Evolutionary conservation across 2,329 filamentous ascomycete species (phyloP), one percentile per base, ranked within the genome.

Genomic region (Aureobasidium sp.): DNA sequence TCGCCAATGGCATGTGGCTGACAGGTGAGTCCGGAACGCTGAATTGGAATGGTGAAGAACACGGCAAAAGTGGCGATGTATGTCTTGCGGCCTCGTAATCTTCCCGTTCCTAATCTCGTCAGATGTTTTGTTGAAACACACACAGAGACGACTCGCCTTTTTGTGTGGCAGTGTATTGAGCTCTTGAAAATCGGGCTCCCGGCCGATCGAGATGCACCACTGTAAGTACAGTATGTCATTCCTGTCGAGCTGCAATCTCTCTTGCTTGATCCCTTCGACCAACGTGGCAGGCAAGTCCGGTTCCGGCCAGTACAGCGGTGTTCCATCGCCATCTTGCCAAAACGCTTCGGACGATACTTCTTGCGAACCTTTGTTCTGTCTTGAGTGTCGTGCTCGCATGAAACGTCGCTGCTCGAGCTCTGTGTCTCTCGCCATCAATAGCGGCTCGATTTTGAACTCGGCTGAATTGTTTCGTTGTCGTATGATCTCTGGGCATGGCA

Each of bases 371-470:
- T 25, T 27, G 29, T 9, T 35, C 64, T 57, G 8, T 64, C 57
- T 9, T 51, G 60, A 29, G 60, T 67, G 17, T 27, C 29, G 45
- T 29, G 23, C 35, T 10, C 37, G 45, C 23, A 68, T 68, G 61
- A 79, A 77, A 3, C 61, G 57, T 9, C 67, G 60, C 47, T 76
- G 60, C 65, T 79, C 77, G 25, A 74, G 65, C 35, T 78, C 74
- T 64, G 74, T 66, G 61, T 78, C 75, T 3, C 70, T 72, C 6
- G 21, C 57, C 8, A 80, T 67, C 0, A 80, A 54, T 4, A 78
- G 78, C 23, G 73, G 40, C 57, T 80, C 77, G n/a, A 74, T 62
- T 61, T 75, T 78, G 15, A 60, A 65, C 19, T 23, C 49, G 60
- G 64, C 64, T 13, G 43, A 3, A 21, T 35, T 10, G 47, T 8